These are phyloP conservation scores for Carallia brachiata DNA, from an alignment of 345 rosid species.

Conservation along the genomic window DNA sequence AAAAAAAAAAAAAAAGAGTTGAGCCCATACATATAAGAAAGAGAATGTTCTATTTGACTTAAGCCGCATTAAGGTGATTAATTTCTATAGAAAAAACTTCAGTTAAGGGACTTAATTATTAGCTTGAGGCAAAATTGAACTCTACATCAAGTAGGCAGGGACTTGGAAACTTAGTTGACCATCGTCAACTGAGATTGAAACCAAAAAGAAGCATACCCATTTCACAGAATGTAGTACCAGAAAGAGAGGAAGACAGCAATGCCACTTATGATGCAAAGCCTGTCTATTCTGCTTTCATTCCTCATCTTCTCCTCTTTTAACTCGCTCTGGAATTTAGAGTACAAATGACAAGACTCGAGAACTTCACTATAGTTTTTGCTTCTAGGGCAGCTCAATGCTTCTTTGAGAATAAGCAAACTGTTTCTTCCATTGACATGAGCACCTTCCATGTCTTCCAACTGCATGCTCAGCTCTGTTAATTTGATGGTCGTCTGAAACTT, in stretches of 20 bases:
- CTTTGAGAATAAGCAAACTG: slow-evolving; percentile 64
- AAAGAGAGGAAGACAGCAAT: slow-evolving; percentile 62
- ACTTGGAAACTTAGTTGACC: slow-evolving; percentile 16
- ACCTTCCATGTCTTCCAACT: slow-evolving; percentile 79
- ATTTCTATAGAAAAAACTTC: neutral
- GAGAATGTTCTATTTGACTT: neutral
- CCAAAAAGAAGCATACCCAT: slow-evolving; percentile 1
- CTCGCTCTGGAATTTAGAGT: slow-evolving; percentile 64
- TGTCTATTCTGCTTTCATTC: slow-evolving; percentile 61
- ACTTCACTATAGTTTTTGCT: slow-evolving; percentile 73
- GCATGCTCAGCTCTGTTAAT: slow-evolving; percentile 74
- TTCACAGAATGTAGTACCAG: slow-evolving; percentile 58
- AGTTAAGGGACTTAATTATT: slow-evolving; percentile 8
- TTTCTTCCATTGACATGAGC: slow-evolving; percentile 71
- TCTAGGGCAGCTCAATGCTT: slow-evolving; percentile 58
- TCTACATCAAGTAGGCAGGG: slow-evolving; percentile 20
- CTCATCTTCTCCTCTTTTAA: slow-evolving; percentile 73
- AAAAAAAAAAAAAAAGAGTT: no score
- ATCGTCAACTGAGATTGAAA: slow-evolving; percentile 3
- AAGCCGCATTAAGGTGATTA: neutral
- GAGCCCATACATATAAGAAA: neutral
- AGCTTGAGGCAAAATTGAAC: slow-evolving; percentile 32
- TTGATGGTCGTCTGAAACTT: slow-evolving; percentile 46
- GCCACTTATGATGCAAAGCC: slow-evolving; percentile 56
- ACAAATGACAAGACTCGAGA: slow-evolving; percentile 64